phyloP scores from a whole-genome alignment of 2,329 filamentous ascomycete genomes.

The Simplicillium sp. region DNA sequence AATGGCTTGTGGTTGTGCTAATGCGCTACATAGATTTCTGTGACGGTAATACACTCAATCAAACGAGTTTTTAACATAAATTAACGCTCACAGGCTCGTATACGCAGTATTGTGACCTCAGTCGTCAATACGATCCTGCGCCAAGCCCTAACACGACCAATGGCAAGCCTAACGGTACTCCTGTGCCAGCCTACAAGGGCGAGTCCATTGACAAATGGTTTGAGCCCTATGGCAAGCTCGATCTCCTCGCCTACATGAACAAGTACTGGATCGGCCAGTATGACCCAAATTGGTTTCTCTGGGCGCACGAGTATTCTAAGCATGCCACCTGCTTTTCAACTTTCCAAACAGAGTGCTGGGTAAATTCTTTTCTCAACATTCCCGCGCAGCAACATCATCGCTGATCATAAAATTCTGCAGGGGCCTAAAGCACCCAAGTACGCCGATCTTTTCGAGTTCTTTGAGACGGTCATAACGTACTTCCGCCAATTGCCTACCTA shows the following conservation, averaged over 20 bases:
- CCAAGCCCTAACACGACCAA: conserved; percentile 56
- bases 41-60: conserved; percentile 20
- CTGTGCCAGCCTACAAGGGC: conserved; percentile 49
- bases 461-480: conserved; percentile 49
- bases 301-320: conserved; percentile 60
- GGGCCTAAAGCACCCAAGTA: conserved; percentile 45
- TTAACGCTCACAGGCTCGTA: conserved; percentile 39
- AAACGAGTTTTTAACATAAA: neutral
- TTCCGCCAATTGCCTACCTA: conserved; percentile 51
- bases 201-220: conserved; percentile 49
- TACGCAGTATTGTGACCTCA: conserved; percentile 58
- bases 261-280: conserved; percentile 52
- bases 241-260: conserved; percentile 57
- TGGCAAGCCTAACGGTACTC: conserved; percentile 38
- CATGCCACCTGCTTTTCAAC: conserved; percentile 59
- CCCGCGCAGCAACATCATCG: neutral
- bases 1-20: neutral
- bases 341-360: conserved; percentile 56
- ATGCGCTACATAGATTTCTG: conserved; percentile 26
- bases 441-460: conserved; percentile 54
- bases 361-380: conserved; percentile 7
- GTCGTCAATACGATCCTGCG: conserved; percentile 53
- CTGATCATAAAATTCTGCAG: conserved; percentile 4
- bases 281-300: conserved; percentile 48
- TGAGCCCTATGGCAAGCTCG: conserved; percentile 44